Evolutionary conservation across 225 moss, liverwort and hornwort genomes (phyloP).

Genomic region (Pleurozium schreberi): DNA sequence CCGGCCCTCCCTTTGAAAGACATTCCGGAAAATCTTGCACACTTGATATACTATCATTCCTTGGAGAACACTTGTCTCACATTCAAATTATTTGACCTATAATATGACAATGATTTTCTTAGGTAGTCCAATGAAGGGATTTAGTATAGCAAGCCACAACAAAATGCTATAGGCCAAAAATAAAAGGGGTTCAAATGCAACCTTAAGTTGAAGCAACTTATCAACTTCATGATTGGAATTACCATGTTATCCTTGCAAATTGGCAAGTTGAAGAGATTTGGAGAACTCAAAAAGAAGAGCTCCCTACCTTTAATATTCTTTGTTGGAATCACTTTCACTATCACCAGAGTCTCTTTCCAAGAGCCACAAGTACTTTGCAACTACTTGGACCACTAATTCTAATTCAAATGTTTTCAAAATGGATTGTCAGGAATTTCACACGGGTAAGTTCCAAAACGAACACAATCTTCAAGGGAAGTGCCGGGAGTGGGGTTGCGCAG

Average conservation of each 20-base stretch:
- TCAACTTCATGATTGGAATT: not conserved
- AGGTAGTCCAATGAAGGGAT: too few relatives aligned
- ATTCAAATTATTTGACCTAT: not conserved
- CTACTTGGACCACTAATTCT: not conserved
- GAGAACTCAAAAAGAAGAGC: not conserved
- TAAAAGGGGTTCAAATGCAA: not conserved
- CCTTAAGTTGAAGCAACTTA: not conserved
- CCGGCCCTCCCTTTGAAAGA: not conserved
- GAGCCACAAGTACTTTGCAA: not conserved
- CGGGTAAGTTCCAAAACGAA: not conserved
- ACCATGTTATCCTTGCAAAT: fast-evolving
- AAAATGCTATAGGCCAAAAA: fast-evolving
- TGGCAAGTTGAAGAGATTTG: not conserved
- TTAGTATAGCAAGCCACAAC: too few relatives aligned
- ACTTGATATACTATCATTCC: not conserved
- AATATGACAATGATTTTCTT: not conserved
- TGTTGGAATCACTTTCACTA: fast-evolving
- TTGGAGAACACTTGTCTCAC: not conserved
- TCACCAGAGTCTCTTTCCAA: fast-evolving
- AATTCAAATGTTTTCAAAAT: not conserved
- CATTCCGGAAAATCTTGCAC: not conserved
- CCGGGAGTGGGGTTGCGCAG: not conserved
- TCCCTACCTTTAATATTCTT: not conserved
- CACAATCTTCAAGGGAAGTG: not conserved
- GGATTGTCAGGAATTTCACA: not conserved